Base-by-base conservation (phyloP, 805 yeast genomes). In the Candida khao-thaluensis region DNA sequence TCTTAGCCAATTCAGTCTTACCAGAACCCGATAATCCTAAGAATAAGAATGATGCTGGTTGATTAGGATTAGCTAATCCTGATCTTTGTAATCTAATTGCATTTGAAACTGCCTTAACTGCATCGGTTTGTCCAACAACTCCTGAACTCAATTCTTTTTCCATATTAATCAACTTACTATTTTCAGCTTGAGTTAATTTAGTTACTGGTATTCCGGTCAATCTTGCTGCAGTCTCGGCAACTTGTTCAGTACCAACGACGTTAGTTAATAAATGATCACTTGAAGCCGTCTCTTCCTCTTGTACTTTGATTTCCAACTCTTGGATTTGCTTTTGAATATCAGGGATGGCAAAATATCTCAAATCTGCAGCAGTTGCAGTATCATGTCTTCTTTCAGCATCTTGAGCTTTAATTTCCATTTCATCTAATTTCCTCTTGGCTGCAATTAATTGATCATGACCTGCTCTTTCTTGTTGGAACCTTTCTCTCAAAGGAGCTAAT, bases 351-450 rank as follows among this genome's bases (percentile, higher is more conserved):
- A 88, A 93, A 72, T 90, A 93, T 62, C 96, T 79, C 61, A 93
- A 75, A 65, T 93, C 99, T 15, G 99, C 98, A 38, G 95, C 95
- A 8, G 96, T 76, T 5, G 84, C 91, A 23, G 89, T 87, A 60
- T 93, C 99, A 48, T 86, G 86, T 59, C 97, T 84, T 75, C 99
- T 87, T 62, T 91, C 98, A 17, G 99, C 99, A 65, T 93, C 98
- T 40, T 71, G 75, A 4, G 98, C 98, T 67, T 93, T 93, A 59
- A 77, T 81, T 58, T 88, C 95, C 54, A 93, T 74, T 49, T 93
- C 98, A 53, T 91, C 97, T 50, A 93, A 74, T 63, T 85, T 87
- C 66, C 88, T 79, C 72, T 91, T 90, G 37, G 95, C 90, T 30
- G 81, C 72, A 38, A 93, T 91, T 56, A 93, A 77, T 61, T 87